phyloP scores from a whole-genome alignment of 2,329 filamentous ascomycete genomes.

The Penicillium sp. region DNA sequence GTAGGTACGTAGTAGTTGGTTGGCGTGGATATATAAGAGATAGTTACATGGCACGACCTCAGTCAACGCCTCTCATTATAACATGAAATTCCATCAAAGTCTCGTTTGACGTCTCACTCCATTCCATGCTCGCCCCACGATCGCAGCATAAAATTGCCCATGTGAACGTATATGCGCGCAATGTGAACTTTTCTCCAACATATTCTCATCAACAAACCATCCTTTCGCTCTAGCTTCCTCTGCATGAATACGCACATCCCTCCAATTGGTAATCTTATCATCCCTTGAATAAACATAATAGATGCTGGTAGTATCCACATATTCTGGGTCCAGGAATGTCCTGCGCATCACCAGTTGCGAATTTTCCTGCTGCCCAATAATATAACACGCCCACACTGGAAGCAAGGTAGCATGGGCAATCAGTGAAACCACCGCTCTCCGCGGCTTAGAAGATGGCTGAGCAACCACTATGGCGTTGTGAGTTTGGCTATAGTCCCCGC shows the following conservation, averaged over 20 bases:
- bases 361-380: slow-evolving; percentile 1
- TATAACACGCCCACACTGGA: slow-evolving; percentile 2
- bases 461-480: slow-evolving; percentile 14
- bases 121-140: slow-evolving; percentile 4
- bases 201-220: slow-evolving; percentile 6
- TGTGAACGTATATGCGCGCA: slow-evolving; percentile 9
- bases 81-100: background rate
- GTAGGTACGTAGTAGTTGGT: background rate
- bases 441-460: background rate
- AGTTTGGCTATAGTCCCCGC: slow-evolving; percentile 15
- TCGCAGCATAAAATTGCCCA: slow-evolving; percentile 1
- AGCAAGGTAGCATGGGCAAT: background rate
- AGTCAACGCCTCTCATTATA: background rate
- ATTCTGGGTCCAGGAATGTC: slow-evolving; percentile 1
- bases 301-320: slow-evolving; percentile 1
- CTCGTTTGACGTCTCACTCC: background rate
- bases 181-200: slow-evolving; percentile 7
- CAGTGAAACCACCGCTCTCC: background rate
- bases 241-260: slow-evolving; percentile 6
- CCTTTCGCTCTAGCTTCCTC: slow-evolving; percentile 7
- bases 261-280: slow-evolving; percentile 8
- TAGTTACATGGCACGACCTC: background rate
- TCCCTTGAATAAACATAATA: slow-evolving; percentile 8
- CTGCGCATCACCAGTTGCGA: slow-evolving; percentile 7
- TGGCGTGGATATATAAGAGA: background rate